phyloP scores from a whole-genome alignment of 352 stramenopile genomes.

The Pythium chondricola region DNA sequence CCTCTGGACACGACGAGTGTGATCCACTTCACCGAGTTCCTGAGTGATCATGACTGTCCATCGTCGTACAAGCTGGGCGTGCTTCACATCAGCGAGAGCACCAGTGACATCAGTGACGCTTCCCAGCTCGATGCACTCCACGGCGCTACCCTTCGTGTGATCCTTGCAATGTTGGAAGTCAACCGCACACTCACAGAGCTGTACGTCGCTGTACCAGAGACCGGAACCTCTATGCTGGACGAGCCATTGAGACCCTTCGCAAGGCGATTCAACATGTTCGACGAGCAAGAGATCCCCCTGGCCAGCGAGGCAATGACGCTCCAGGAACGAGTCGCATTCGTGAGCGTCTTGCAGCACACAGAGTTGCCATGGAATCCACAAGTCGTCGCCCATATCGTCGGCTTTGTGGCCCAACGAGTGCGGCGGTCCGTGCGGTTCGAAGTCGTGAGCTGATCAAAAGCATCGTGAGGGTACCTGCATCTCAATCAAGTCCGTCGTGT shows the following conservation, averaged over 20 bases:
- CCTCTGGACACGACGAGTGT: constrained; percentile 2
- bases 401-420: constrained; percentile 4
- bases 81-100: constrained; percentile 6
- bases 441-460: constrained; percentile 4
- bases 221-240: not conserved
- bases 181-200: constrained; percentile 12
- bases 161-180: constrained; percentile 5
- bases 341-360: constrained; percentile 3
- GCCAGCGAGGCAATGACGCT: constrained; percentile 1
- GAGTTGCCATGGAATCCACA: constrained; percentile 3
- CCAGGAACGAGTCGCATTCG: constrained; percentile 5
- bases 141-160: not conserved
- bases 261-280: constrained; percentile 4
- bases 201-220: constrained; percentile 6
- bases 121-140: constrained; percentile 1
- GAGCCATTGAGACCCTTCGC: constrained; percentile 8
- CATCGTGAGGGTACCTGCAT: too few species aligned
- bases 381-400: not conserved
- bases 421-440: constrained; percentile 13
- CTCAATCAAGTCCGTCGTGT: too few species aligned
- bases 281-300: constrained; percentile 10
- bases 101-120: not conserved
- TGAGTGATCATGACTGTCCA: not conserved
- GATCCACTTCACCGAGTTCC: constrained; percentile 4
- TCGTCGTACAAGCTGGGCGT: constrained; percentile 9